Evolutionary conservation across 2,329 filamentous ascomycete genomes (phyloP).

Genomic region (Cercospora canescens): DNA sequence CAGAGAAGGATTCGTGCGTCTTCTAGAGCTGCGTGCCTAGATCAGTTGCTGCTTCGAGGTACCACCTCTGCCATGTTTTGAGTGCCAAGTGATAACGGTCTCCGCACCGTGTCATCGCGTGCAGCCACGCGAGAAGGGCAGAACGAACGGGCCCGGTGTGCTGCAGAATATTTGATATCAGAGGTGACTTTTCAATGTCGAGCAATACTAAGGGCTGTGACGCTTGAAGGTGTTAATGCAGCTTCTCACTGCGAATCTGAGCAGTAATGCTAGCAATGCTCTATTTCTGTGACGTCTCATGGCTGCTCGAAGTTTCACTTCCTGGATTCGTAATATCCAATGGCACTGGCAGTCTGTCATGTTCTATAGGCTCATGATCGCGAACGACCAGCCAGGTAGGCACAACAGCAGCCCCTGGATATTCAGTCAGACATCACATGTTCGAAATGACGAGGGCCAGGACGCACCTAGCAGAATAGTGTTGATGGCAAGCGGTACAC

Average conservation of each 20-base stretch:
- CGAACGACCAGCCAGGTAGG: slow-evolving; percentile 37
- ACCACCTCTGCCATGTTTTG: neutral
- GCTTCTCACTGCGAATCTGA: neutral
- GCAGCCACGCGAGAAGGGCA: neutral
- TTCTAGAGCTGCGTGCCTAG: neutral
- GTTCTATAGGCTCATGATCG: slow-evolving; percentile 32
- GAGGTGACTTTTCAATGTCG: neutral
- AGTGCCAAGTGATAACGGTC: slow-evolving; percentile 7
- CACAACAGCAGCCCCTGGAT: slow-evolving; percentile 27
- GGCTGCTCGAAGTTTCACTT: neutral
- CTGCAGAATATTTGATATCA: neutral
- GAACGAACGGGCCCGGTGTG: neutral
- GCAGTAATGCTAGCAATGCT: neutral
- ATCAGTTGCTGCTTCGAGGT: neutral
- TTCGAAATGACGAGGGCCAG: neutral
- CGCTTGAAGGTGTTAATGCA: neutral
- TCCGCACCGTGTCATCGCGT: neutral
- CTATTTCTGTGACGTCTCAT: neutral
- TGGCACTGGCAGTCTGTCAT: neutral
- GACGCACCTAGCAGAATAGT: slow-evolving; percentile 31
- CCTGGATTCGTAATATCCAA: neutral
- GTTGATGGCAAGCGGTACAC: slow-evolving; percentile 45
- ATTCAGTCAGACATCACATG: neutral
- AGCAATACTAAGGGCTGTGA: neutral
- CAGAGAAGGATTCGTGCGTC: neutral